Percentiles rank a stretch among this genome's conserved stretches.
These are phyloP conservation scores for Linum tenue DNA, from an alignment of 345 rosid species.

Conservation along the genomic window DNA sequence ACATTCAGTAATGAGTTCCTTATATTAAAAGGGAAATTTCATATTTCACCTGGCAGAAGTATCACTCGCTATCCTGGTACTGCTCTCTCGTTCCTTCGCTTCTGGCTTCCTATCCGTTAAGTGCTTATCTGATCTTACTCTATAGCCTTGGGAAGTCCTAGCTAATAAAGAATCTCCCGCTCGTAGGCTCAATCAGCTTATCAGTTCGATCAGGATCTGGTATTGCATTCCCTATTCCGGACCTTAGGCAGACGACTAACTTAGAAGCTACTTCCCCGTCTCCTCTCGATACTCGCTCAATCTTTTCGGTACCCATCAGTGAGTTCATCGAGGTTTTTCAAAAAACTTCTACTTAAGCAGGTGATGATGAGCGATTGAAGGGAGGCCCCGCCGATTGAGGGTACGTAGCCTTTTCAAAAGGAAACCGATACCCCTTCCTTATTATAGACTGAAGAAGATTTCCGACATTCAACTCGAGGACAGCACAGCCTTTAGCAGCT, in stretches of 20 bases:
- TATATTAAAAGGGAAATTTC: neutral
- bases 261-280: slow-evolving; percentile 1
- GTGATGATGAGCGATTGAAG: neutral
- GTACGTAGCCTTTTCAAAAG: neutral
- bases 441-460: neutral
- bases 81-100: neutral
- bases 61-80: neutral
- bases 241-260: neutral
- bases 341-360: neutral
- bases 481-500: neutral
- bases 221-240: neutral
- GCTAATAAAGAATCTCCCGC: slow-evolving; percentile 1
- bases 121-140: slow-evolving; percentile 1
- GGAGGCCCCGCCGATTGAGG: slow-evolving; percentile 1
- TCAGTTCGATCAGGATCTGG: neutral
- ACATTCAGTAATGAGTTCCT: slow-evolving; percentile 1
- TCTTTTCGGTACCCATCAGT: neutral
- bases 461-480: neutral
- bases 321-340: neutral
- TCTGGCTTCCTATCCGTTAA: slow-evolving; percentile 1
- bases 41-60: slow-evolving; percentile 1
- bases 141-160: neutral
- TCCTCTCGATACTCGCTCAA: slow-evolving; percentile 1
- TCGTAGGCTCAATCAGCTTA: neutral
- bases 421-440: slow-evolving; percentile 1